A percentile compares a stretch with the other conserved stretches of the same genome.
Conservation (phyloP, 257 asterid genomes). For the Hygrophila difformis region DNA sequence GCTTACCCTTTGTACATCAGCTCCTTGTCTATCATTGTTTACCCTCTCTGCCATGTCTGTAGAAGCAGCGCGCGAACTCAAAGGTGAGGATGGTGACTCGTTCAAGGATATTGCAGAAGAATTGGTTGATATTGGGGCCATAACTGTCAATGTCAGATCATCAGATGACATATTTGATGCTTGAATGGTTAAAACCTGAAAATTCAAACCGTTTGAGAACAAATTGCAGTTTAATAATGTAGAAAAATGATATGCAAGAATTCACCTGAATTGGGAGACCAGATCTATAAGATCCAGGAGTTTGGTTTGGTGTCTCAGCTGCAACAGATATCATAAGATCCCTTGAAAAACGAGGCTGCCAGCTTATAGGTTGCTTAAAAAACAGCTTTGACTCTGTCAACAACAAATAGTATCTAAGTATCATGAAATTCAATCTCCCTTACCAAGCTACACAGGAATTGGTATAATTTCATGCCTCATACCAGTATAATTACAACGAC, state of each 20-base stretch:
- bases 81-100: constrained; percentile 52
- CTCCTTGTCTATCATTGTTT: constrained; percentile 30
- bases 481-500: constrained; percentile 97
- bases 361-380: constrained; percentile 80
- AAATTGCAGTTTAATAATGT: constrained; percentile 12
- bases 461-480: constrained; percentile 11
- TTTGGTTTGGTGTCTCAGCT: constrained; percentile 77
- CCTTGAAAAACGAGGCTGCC: constrained; percentile 82
- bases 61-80: constrained; percentile 38
- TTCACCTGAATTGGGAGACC: constrained; percentile 87
- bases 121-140: constrained; percentile 91
- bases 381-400: constrained; percentile 82
- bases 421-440: constrained; percentile 10
- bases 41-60: constrained; percentile 33
- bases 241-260: constrained; percentile 10
- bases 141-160: constrained; percentile 84
- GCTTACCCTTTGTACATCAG: constrained; percentile 24
- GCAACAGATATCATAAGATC: constrained; percentile 95
- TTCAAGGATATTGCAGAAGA: constrained; percentile 80
- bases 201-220: constrained; percentile 17
- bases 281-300: constrained; percentile 63
- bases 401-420: constrained; percentile 10
- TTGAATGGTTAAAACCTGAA: constrained; percentile 91
- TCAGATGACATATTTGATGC: constrained; percentile 88
- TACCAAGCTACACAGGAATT: constrained; percentile 1